A percentile compares a stretch with the other conserved stretches of the same genome.
These are phyloP conservation scores for Alternaria brassicae DNA, from an alignment of 2,329 filamentous ascomycete genomes.

Conservation along the genomic window DNA sequence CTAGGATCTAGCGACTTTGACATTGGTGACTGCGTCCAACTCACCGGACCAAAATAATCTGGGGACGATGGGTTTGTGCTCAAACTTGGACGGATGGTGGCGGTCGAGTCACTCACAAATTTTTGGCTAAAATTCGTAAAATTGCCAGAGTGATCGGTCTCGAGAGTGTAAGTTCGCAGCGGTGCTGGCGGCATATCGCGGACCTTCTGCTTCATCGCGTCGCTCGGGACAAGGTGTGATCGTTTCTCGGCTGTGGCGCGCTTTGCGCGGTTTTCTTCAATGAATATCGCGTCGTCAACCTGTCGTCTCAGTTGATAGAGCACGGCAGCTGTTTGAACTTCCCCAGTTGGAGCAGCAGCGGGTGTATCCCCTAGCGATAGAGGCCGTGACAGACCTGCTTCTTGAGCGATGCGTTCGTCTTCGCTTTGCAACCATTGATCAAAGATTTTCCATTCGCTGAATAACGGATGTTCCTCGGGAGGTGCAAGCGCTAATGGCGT, in stretches of 20 bases:
- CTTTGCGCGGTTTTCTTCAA: slow-evolving; percentile 44
- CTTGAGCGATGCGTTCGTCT: slow-evolving; percentile 35
- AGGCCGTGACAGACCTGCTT: slow-evolving; percentile 26
- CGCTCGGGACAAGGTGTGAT: slow-evolving; percentile 38
- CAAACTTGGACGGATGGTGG: slow-evolving; percentile 22
- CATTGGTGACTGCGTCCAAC: slow-evolving; percentile 25
- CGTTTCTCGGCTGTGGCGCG: slow-evolving; percentile 32
- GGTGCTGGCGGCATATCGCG: slow-evolving; percentile 35
- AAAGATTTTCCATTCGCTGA: slow-evolving; percentile 42
- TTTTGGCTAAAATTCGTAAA: slow-evolving; percentile 25
- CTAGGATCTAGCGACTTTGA: background rate
- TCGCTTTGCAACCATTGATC: slow-evolving; percentile 38
- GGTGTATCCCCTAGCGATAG: slow-evolving; percentile 34
- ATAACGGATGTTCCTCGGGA: slow-evolving; percentile 40
- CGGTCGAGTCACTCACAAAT: slow-evolving; percentile 19
- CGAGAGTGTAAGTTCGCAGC: slow-evolving; percentile 35
- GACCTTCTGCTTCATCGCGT: slow-evolving; percentile 38
- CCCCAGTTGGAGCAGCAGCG: slow-evolving; percentile 20
- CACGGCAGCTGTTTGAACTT: slow-evolving; percentile 37
- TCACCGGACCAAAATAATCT: slow-evolving; percentile 25
- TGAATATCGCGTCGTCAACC: slow-evolving; percentile 40
- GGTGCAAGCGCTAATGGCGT: slow-evolving; percentile 30
- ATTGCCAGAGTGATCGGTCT: slow-evolving; percentile 30
- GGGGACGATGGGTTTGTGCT: slow-evolving; percentile 17
- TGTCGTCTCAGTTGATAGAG: slow-evolving; percentile 39